phyloP scores from a whole-genome alignment of 495 filamentous ascomycete species.

The Talaromyces proteolyticus region DNA sequence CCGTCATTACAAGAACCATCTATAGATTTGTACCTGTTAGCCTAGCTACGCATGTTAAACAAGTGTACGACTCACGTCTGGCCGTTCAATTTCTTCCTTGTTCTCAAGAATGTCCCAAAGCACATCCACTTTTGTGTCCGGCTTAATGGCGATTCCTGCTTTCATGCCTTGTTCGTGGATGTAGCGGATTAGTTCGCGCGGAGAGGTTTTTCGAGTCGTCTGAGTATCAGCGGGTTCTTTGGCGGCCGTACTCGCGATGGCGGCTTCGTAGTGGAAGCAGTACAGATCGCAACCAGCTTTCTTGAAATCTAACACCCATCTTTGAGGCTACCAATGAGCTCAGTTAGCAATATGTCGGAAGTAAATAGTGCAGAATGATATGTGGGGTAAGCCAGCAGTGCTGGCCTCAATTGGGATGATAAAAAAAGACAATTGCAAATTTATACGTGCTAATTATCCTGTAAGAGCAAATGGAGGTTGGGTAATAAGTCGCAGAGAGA shows the following conservation, averaged over 20 bases:
- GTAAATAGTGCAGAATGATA: background rate
- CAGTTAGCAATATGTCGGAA: background rate
- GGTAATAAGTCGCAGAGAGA: background rate
- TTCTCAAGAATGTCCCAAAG: slow-evolving; percentile 83
- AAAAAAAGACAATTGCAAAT: background rate
- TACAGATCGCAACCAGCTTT: slow-evolving; percentile 94
- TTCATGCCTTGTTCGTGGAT: slow-evolving; percentile 87
- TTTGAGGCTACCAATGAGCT: slow-evolving; percentile 66
- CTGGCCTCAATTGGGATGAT: no score
- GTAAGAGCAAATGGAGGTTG: no score
- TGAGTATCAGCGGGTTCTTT: slow-evolving; percentile 60
- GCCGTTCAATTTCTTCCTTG: slow-evolving; percentile 62
- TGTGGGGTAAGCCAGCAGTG: no score
- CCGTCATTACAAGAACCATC: slow-evolving; percentile 99
- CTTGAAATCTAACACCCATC: slow-evolving; percentile 94
- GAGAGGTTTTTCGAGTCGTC: slow-evolving; percentile 61
- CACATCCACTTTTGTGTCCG: slow-evolving; percentile 82
- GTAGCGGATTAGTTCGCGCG: slow-evolving; percentile 78
- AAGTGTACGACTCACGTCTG: slow-evolving; percentile 64
- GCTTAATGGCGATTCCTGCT: slow-evolving; percentile 94
- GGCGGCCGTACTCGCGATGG: slow-evolving; percentile 74
- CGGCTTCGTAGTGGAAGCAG: slow-evolving; percentile 99
- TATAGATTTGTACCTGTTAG: slow-evolving; percentile 28
- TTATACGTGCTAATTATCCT: no score
- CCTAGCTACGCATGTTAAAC: background rate